Evolutionary conservation across 495 filamentous ascomycete genomes (phyloP), one percentile per base, ranked within the genome.

Genomic region (Daldinia decipiens): DNA sequence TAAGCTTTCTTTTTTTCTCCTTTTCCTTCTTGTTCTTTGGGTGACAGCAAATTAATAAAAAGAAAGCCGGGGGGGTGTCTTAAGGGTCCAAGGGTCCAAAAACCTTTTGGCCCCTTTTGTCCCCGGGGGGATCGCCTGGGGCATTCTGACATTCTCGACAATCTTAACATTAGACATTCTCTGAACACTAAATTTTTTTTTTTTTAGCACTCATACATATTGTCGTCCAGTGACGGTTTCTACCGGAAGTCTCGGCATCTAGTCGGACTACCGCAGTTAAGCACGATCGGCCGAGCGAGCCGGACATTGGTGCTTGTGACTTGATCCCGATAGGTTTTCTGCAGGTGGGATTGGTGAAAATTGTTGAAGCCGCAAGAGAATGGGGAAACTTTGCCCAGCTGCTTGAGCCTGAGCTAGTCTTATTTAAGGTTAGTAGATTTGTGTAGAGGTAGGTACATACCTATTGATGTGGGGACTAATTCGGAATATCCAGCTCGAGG

Each of bases 161-260:
- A n/a, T n/a, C n/a, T n/a, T n/a, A n/a, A n/a, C n/a, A n/a, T n/a
- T 52, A 34, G 43, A 45, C 43, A 47, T 24, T 24, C 19, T 21
- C 9, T 11, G 19, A 40, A 47, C 9, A 47, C n/a, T n/a, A n/a
- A n/a, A n/a, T n/a, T n/a, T n/a, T n/a, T n/a, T 27, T 4, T 47
- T 47, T 47, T 24, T 8, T 24, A 24, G n/a, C 51, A 53, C n/a
- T 53, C 51, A n/a, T 29, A 29, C 0, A 9, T 32, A 34, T 34
- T 31, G 26, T 29, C 5, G 29, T 53, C 8, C 26, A 31, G n/a
- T 13, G 8, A 56, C 8, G 11, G 29, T 39, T 73, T 62, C 61
- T 62, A 51, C 70, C 70, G 70, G 70, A 73, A 62, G 65, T 47
- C 50, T 73, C 70, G 70, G 70, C 51, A 34, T 69, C 70, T 62